These are phyloP conservation scores for Microdochium bolleyi DNA, from an alignment of 2,329 filamentous ascomycete genomes.

Conservation along the genomic window DNA sequence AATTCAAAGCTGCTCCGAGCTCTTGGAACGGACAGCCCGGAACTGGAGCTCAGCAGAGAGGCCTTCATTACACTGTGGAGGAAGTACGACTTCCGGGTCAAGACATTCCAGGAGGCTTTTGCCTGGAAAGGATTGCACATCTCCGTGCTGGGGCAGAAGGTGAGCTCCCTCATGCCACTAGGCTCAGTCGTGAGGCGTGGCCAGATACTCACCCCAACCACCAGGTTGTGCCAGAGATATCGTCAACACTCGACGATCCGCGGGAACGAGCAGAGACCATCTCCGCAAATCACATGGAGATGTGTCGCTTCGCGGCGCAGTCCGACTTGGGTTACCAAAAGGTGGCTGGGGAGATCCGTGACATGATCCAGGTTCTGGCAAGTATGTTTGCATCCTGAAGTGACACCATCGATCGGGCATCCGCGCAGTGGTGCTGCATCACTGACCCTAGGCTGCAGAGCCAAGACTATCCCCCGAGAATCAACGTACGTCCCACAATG, in stretches of 20 bases:
- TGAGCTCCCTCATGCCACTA: background rate
- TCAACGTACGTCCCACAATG: too few species aligned
- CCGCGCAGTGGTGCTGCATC: too few species aligned
- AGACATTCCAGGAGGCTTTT: constrained; percentile 10
- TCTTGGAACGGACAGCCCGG: constrained; percentile 5
- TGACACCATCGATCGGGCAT: too few species aligned
- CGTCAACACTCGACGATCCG: constrained; percentile 6
- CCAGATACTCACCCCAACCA: too few species aligned
- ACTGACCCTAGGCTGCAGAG: too few species aligned
- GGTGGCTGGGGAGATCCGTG: too few species aligned
- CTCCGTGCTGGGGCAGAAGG: constrained; percentile 1
- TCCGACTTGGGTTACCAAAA: too few species aligned
- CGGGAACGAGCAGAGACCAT: constrained; percentile 8
- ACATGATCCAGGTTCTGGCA: too few species aligned
- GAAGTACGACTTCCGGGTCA: constrained; percentile 8
- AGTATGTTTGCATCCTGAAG: too few species aligned
- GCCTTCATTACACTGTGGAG: constrained; percentile 7
- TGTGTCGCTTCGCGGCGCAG: constrained; percentile 5
- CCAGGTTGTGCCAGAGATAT: constrained; percentile 9
- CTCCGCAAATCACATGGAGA: constrained; percentile 8
- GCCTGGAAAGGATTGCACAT: constrained; percentile 6
- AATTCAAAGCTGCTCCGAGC: constrained; percentile 4
- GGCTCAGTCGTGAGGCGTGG: too few species aligned
- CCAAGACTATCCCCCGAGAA: too few species aligned
- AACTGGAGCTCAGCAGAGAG: constrained; percentile 7